Percentiles rank a stretch among this genome's conserved stretches.
Conservation (phyloP, 768 basidiomycete species). For the Leccinum imitatum region DNA sequence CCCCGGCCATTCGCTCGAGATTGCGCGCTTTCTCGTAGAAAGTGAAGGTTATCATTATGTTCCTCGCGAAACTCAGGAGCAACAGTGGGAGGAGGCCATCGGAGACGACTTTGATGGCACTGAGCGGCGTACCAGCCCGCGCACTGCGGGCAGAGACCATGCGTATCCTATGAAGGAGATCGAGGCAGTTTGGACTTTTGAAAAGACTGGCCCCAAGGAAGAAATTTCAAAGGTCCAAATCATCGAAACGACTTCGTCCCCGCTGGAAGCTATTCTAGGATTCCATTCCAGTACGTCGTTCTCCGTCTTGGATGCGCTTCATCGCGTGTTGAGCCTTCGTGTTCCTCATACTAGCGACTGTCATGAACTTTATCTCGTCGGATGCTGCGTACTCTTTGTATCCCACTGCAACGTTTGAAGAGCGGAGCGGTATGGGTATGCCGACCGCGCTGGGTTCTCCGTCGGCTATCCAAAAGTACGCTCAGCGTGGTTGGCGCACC, state of each 20-base stretch:
- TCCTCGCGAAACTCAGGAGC: constrained; percentile 22
- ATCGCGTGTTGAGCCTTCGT: constrained; percentile 13
- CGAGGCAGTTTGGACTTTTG: constrained; percentile 23
- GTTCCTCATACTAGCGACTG: constrained; percentile 2
- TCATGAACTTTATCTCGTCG: constrained; percentile 41
- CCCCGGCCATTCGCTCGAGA: constrained; percentile 27
- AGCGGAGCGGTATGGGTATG: constrained; percentile 27
- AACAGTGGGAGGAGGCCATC: constrained; percentile 14
- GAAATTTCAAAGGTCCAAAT: constrained; percentile 39
- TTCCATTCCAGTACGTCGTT: constrained; percentile 48
- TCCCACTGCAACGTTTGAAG: constrained; percentile 41
- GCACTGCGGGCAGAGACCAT: accelerated
- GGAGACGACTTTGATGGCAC: constrained; percentile 21
- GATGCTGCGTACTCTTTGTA: constrained; percentile 42
- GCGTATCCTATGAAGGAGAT: constrained; percentile 8
- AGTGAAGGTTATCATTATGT: constrained; percentile 32
- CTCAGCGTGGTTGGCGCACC: constrained; percentile 33
- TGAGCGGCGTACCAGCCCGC: neutral
- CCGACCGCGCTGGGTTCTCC: constrained; percentile 5
- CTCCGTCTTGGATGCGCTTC: neutral
- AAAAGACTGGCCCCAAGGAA: constrained; percentile 6
- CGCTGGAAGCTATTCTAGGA: constrained; percentile 34
- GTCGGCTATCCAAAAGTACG: constrained; percentile 34
- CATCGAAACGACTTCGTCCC: constrained; percentile 30
- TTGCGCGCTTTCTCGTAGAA: constrained; percentile 37